phyloP scores from a whole-genome alignment of 768 basidiomycete species.

The Collybia sp. region DNA sequence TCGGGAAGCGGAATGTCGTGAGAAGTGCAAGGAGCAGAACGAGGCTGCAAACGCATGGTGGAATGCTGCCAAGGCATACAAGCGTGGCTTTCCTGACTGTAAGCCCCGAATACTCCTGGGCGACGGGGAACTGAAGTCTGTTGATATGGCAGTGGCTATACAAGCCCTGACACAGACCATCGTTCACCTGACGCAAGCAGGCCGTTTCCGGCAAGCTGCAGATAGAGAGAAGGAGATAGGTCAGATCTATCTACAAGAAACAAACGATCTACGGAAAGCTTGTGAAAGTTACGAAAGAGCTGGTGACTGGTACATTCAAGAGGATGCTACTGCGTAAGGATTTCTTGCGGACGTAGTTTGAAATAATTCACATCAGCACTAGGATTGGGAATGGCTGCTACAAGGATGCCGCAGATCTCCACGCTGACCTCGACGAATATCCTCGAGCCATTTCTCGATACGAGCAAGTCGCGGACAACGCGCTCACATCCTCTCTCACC shows the following conservation, averaged over 20 bases:
- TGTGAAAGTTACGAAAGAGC: constrained; percentile 90
- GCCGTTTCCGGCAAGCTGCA: constrained; percentile 95
- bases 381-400: constrained; percentile 95
- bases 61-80: constrained; percentile 97
- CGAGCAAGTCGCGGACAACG: constrained; percentile 85
- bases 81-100: constrained; percentile 84
- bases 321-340: constrained; percentile 91
- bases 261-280: constrained; percentile 74
- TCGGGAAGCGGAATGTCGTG: constrained; percentile 91
- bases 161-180: constrained; percentile 85
- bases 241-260: constrained; percentile 85
- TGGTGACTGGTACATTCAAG: constrained; percentile 96
- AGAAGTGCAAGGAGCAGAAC: constrained; percentile 80
- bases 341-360: neutral
- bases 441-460: constrained; percentile 82
- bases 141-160: constrained; percentile 66
- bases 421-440: constrained; percentile 86
- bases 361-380: constrained; percentile 1
- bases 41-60: constrained; percentile 99
- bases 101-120: constrained; percentile 16
- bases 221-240: constrained; percentile 98
- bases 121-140: neutral
- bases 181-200: constrained; percentile 71
- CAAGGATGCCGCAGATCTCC: constrained; percentile 95
- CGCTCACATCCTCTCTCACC: constrained; percentile 77